Conservation (phyloP, 352 stramenopile genomes). For the Phytophthora pseudosyringae region DNA sequence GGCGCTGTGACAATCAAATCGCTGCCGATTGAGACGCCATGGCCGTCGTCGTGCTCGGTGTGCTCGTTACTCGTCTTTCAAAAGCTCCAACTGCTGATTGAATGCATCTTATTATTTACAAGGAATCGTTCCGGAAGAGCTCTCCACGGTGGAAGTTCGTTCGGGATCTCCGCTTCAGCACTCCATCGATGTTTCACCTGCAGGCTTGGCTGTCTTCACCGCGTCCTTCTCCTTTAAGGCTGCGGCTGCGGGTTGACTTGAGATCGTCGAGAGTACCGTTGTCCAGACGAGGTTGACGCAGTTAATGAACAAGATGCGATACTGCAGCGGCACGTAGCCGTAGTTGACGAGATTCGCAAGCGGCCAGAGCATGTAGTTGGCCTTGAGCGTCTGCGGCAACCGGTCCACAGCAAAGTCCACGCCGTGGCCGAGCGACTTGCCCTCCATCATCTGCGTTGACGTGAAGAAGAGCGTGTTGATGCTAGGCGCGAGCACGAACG, state of each 20-base stretch:
- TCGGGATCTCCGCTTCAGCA: not conserved
- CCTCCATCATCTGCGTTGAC: conserved; percentile 44
- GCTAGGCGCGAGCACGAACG: conserved; percentile 41
- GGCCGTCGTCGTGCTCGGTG: not conserved
- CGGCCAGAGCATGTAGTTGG: conserved; percentile 56
- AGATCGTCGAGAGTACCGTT: conserved; percentile 45
- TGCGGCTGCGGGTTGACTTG: conserved; percentile 24
- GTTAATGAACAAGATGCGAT: conserved; percentile 54
- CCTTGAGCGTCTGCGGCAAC: conserved; percentile 43
- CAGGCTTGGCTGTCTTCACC: not conserved
- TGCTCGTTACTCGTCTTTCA: not conserved
- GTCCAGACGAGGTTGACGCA: conserved; percentile 56
- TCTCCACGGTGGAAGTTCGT: not conserved
- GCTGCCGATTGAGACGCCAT: too few species aligned
- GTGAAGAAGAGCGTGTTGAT: conserved; percentile 55
- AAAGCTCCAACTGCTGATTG: not conserved
- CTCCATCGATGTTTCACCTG: conserved; percentile 14
- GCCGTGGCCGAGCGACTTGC: conserved; percentile 26
- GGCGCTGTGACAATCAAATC: conserved; percentile 43
- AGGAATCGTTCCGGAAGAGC: not conserved
- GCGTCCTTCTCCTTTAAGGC: conserved; percentile 9
- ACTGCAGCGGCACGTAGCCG: conserved; percentile 45
- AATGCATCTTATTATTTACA: conserved; percentile 10
- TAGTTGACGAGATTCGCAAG: conserved; percentile 49
- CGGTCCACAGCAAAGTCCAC: conserved; percentile 38